phyloP scores from a whole-genome alignment of 306 rosid species.

The Vigna radiata region DNA sequence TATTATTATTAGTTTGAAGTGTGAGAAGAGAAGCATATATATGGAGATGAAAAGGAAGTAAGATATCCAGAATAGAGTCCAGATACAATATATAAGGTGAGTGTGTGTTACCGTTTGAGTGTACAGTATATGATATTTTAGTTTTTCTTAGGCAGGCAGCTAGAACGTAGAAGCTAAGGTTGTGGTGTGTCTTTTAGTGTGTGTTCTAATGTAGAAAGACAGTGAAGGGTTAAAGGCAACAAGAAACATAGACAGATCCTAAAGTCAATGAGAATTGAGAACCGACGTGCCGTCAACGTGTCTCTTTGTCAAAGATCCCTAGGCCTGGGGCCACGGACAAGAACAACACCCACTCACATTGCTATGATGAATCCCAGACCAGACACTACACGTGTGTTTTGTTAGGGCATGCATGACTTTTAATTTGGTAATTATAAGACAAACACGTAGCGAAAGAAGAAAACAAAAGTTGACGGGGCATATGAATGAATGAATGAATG shows the following conservation, averaged over 20 bases:
- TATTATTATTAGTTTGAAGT: too few relatives aligned
- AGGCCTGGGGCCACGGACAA: constrained; percentile 37
- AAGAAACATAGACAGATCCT: constrained; percentile 60
- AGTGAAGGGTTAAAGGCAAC: constrained; percentile 46
- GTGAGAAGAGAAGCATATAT: too few relatives aligned
- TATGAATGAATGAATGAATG: constrained; percentile 5
- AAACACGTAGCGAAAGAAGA: constrained; percentile 41
- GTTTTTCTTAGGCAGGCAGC: neutral
- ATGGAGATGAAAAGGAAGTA: neutral
- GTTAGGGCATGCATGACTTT: constrained; percentile 30
- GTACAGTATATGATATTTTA: neutral
- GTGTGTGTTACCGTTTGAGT: neutral
- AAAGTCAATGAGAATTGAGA: constrained; percentile 28
- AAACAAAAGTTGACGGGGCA: constrained; percentile 32
- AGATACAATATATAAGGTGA: constrained; percentile 3
- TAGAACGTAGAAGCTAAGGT: neutral
- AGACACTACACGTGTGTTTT: constrained; percentile 58
- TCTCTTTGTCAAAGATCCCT: constrained; percentile 30
- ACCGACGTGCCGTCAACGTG: constrained; percentile 49
- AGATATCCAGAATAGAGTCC: constrained; percentile 17
- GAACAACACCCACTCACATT: constrained; percentile 46
- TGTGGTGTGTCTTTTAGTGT: constrained; percentile 7
- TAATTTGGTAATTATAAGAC: constrained; percentile 11
- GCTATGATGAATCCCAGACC: constrained; percentile 46
- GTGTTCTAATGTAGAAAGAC: constrained; percentile 30